These are phyloP conservation scores for Auriculariales sp. DNA, from an alignment of 768 basidiomycete species.

Conservation along the genomic window DNA sequence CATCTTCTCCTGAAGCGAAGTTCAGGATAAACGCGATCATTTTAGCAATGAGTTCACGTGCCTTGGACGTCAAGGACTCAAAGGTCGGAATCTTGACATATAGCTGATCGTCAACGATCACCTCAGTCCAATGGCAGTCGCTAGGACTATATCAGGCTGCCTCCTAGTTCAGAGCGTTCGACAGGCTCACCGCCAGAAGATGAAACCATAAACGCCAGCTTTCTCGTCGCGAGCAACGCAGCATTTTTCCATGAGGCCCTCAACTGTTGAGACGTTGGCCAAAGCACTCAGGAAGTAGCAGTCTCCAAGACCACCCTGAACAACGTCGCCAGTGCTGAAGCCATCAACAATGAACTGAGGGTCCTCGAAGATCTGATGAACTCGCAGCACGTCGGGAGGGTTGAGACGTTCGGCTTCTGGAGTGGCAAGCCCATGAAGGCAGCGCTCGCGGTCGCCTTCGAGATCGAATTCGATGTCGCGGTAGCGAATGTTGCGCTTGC, in stretches of 20 bases:
- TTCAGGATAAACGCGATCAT: conserved; percentile 35
- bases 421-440: conserved; percentile 24
- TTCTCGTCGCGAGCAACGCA: conserved; percentile 37
- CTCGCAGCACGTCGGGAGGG: conserved; percentile 29
- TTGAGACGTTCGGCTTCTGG: conserved; percentile 7
- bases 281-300: conserved; percentile 42
- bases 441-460: conserved; percentile 24
- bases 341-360: conserved; percentile 24
- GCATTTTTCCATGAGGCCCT: conserved; percentile 33
- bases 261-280: conserved; percentile 29
- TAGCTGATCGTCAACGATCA: conserved; percentile 45
- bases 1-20: conserved; percentile 23
- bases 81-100: conserved; percentile 36
- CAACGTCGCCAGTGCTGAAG: conserved; percentile 27
- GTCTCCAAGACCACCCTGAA: conserved; percentile 35
- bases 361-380: conserved; percentile 35
- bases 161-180: too few species aligned
- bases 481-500: conserved; percentile 21
- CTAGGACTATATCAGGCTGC: too few species aligned
- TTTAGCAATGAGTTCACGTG: conserved; percentile 18
- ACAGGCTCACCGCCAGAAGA: conserved; percentile 41
- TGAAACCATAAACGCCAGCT: conserved; percentile 43
- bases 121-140: conserved; percentile 34
- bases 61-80: conserved; percentile 25
- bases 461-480: conserved; percentile 46